Evolutionary conservation across 768 basidiomycete genomes (phyloP).

Genomic region (Jaapia argillacea): DNA sequence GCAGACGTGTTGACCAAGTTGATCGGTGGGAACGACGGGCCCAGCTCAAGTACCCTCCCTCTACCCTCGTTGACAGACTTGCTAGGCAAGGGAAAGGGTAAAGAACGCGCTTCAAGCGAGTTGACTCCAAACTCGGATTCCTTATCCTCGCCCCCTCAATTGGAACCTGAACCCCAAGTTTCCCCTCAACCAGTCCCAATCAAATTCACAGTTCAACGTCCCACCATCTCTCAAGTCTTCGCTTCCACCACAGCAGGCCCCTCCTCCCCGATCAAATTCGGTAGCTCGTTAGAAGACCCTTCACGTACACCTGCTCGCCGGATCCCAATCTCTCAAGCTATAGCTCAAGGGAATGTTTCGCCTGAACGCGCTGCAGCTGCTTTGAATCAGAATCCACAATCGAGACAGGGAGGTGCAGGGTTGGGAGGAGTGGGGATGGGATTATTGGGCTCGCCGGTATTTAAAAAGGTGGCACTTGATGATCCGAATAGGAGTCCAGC

Average conservation of each 20-base stretch:
- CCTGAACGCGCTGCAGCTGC: slow-evolving; percentile 35
- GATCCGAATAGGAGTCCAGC: slow-evolving; percentile 21
- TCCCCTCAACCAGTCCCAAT: too few relatives aligned
- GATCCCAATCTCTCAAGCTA: slow-evolving; percentile 43
- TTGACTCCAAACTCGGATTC: too few relatives aligned
- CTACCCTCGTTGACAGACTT: not conserved
- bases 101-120: too few relatives aligned
- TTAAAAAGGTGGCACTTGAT: slow-evolving; percentile 28
- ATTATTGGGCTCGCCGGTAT: slow-evolving; percentile 24
- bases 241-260: too few relatives aligned
- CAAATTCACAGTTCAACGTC: too few relatives aligned
- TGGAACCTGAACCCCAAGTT: too few relatives aligned
- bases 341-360: slow-evolving; percentile 39
- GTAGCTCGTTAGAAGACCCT: slow-evolving; percentile 26
- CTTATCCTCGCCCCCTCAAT: too few relatives aligned
- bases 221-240: too few relatives aligned
- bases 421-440: slow-evolving; percentile 10
- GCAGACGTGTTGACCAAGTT: slow-evolving; percentile 29
- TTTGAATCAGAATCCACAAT: too few relatives aligned
- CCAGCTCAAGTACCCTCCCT: slow-evolving; percentile 2
- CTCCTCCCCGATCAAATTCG: slow-evolving; percentile 24
- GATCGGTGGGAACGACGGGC: slow-evolving; percentile 10
- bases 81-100: too few relatives aligned
- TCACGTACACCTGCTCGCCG: slow-evolving; percentile 54
- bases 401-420: too few relatives aligned